Base-by-base conservation (phyloP, 805 yeast genomes). In the Diddensiella caesifluorescens region DNA sequence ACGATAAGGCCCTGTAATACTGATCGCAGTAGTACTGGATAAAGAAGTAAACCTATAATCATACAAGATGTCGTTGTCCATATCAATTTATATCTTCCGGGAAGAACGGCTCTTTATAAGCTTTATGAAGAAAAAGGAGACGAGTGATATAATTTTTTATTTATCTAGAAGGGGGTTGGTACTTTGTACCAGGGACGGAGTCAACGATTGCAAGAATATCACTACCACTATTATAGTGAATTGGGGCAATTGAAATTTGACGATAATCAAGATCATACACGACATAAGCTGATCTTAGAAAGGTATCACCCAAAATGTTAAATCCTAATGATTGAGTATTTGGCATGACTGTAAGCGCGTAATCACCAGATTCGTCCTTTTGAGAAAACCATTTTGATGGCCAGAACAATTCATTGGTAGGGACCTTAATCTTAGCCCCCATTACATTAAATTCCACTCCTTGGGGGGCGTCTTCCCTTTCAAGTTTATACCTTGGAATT, bases 241-340 rank as follows among this genome's bases (percentile, higher is more conserved):
- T 73, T 52, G 68, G 77, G 3, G 80, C 86, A 42, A 83, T 51
- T 1, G 82, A 77, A 23, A 80, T 63, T 51, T 72, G 64, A 35
- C 60, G 59, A 49, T 69, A 70, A 25, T 79, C 85, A 41, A 80
- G 62, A 78, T 83, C 82, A 59, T 73, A 79, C 12, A 79, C 85
- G 21, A 77, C 69, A 57, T 80, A 82, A 2, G 80, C 79, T 44
- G 74, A 68, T 48, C 80, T 65, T 45, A 80, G 60, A 52, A 80
- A 69, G 38, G 71, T 70, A 52, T 79, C 84, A 13, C 86, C 53
- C 6, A 49, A 40, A 22, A 50, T 39, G 28, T 48, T 48, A 30
- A 38, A 42, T 18, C 50, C 50, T 3, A 43, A 22, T 22, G 54
- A 16, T 22, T 50, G 44, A 16, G 46, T 27, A 39, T 41, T 48